phyloP scores from a whole-genome alignment of 208 protist genomes.

The Naegleria fowleri region DNA sequence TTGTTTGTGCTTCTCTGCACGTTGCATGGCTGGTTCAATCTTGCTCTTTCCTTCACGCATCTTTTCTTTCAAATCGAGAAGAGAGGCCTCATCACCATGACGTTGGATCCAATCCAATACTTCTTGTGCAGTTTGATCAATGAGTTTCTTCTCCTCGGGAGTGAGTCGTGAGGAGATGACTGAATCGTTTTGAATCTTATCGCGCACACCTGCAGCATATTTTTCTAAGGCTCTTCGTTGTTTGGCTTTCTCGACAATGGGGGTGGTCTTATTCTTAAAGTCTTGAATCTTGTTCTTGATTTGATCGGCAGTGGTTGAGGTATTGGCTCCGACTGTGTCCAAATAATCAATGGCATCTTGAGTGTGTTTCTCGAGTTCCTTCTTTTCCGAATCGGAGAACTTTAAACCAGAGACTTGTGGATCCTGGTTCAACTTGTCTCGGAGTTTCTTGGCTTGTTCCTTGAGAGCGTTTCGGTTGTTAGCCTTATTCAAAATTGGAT shows the following conservation, averaged over 20 bases:
- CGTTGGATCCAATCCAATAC: neutral
- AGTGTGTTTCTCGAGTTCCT: neutral
- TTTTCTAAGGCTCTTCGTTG: neutral
- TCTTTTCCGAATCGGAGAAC: neutral
- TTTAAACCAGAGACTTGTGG: neutral
- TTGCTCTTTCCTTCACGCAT: neutral
- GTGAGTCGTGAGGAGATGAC: neutral
- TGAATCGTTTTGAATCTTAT: neutral
- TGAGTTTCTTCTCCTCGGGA: neutral
- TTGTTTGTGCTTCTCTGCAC: neutral
- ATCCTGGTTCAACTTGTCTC: neutral
- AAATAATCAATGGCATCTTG: neutral
- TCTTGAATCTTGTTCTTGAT: neutral
- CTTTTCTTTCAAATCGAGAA: neutral
- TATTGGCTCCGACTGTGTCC: neutral
- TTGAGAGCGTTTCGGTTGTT: neutral
- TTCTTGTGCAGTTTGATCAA: neutral
- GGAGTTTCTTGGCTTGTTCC: neutral
- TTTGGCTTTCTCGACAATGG: neutral
- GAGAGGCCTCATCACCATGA: neutral
- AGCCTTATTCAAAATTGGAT: neutral
- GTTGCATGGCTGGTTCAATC: neutral
- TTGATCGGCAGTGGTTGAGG: neutral
- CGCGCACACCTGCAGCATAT: neutral
- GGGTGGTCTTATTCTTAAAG: neutral